Conservation (phyloP, 2,329 filamentous ascomycete genomes). For the Calonectria montana region DNA sequence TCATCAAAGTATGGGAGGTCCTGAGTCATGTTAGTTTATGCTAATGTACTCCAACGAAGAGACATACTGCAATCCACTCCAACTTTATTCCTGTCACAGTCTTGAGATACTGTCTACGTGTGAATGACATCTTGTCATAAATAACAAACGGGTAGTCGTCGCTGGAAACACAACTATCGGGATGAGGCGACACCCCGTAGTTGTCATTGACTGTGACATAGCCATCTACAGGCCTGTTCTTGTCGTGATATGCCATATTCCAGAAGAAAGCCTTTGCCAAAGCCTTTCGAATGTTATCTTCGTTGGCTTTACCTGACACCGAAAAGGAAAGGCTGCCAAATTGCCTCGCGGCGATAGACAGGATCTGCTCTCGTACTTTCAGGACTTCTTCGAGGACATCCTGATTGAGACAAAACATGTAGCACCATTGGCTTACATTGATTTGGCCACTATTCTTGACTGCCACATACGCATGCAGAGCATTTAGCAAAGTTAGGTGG, state of each 20-base stretch:
- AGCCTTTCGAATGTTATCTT: background rate
- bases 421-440: background rate
- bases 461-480: background rate
- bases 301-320: background rate
- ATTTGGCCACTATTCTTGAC: background rate
- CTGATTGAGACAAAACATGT: background rate
- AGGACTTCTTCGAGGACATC: background rate
- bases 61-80: background rate
- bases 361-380: background rate
- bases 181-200: background rate
- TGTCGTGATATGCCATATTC: background rate
- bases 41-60: background rate
- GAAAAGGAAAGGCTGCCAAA: background rate
- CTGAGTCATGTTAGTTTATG: background rate
- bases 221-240: background rate
- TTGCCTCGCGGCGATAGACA: background rate
- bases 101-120: background rate
- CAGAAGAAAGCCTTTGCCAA: background rate
- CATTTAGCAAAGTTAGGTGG: background rate
- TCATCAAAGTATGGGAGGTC: background rate
- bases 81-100: background rate
- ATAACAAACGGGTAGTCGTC: background rate
- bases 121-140: background rate
- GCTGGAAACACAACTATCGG: background rate
- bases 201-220: background rate